Evolutionary conservation across 2,329 filamentous ascomycete species (phyloP).

Genomic region (Aspergillus sp.): DNA sequence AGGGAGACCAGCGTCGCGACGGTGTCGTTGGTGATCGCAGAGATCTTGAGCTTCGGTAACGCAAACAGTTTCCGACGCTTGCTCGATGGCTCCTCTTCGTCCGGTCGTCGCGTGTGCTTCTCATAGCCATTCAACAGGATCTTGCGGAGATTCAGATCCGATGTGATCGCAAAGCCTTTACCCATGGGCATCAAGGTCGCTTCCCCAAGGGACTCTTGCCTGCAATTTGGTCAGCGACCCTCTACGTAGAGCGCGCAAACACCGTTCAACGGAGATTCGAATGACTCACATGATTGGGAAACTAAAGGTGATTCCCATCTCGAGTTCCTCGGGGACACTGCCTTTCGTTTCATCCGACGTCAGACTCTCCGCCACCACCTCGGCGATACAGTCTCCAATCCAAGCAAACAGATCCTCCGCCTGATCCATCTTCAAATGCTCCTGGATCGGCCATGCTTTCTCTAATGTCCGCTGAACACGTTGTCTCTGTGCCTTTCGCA

Average conservation of each 20-base stretch:
- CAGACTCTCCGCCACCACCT: slow-evolving; percentile 62
- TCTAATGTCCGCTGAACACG: slow-evolving; percentile 48
- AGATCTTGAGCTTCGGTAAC: slow-evolving; percentile 67
- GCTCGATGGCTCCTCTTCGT: slow-evolving; percentile 40
- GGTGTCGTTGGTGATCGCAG: slow-evolving; percentile 78
- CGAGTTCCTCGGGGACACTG: slow-evolving; percentile 43
- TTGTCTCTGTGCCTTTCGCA: slow-evolving; percentile 48
- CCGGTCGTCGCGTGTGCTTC: slow-evolving; percentile 46
- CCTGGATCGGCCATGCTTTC: slow-evolving; percentile 53
- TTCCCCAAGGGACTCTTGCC: slow-evolving; percentile 54
- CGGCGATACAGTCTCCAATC: slow-evolving; percentile 75
- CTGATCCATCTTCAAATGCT: slow-evolving; percentile 62
- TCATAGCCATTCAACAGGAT: slow-evolving; percentile 56
- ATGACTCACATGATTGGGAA: slow-evolving; percentile 49
- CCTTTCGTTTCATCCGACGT: slow-evolving; percentile 39
- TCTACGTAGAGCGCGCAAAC: neutral
- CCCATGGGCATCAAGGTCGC: slow-evolving; percentile 59
- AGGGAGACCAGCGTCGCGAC: slow-evolving; percentile 77
- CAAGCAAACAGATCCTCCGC: slow-evolving; percentile 73
- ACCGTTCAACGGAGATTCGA: neutral
- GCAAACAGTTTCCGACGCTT: slow-evolving; percentile 47
- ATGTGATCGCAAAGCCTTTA: slow-evolving; percentile 58
- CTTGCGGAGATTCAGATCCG: slow-evolving; percentile 54
- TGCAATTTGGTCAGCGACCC: slow-evolving; percentile 15
- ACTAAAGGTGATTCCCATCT: slow-evolving; percentile 52